A percentile compares a stretch with the other conserved stretches of the same genome.
Evolutionary conservation across 495 filamentous ascomycete genomes (phyloP).

Genomic region (Xylaria bambusicola): DNA sequence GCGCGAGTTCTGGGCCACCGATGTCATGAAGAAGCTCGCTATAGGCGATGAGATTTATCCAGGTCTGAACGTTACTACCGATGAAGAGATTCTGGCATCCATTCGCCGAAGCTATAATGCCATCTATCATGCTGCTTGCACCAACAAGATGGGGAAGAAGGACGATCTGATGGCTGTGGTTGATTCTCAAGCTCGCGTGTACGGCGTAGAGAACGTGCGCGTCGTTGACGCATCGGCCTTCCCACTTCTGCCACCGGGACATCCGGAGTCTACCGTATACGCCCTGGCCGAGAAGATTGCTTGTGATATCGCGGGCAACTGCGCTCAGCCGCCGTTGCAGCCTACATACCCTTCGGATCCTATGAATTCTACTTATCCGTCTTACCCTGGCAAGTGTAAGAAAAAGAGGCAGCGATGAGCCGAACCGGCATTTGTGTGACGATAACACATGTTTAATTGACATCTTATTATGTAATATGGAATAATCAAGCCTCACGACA

Average conservation of each 20-base stretch:
- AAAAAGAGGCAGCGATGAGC: no score
- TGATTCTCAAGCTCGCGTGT: conserved; percentile 48
- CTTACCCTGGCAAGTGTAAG: background rate
- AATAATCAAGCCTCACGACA: no score
- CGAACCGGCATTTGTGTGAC: background rate
- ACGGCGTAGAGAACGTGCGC: conserved; percentile 53
- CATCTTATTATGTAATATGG: no score
- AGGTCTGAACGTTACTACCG: conserved; percentile 45
- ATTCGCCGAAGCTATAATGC: conserved; percentile 44
- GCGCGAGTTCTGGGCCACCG: conserved; percentile 47
- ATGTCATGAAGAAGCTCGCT: conserved; percentile 41
- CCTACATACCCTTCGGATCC: background rate
- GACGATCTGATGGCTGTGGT: conserved; percentile 52
- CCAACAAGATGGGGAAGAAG: conserved; percentile 50
- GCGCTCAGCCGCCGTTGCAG: conserved; percentile 8
- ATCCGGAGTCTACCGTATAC: conserved; percentile 43
- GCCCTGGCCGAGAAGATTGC: conserved; percentile 46
- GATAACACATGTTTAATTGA: no score
- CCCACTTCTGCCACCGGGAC: conserved; percentile 50
- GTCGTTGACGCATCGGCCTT: conserved; percentile 47
- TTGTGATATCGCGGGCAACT: conserved; percentile 27
- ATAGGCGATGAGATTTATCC: conserved; percentile 50
- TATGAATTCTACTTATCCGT: background rate
- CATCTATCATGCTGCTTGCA: conserved; percentile 52
- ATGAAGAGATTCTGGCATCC: conserved; percentile 44